Percentiles rank a stretch among this genome's conserved stretches.
Evolutionary conservation across 139 green algal genomes (phyloP).

Genomic region (Raphidocelis subcapitata): DNA sequence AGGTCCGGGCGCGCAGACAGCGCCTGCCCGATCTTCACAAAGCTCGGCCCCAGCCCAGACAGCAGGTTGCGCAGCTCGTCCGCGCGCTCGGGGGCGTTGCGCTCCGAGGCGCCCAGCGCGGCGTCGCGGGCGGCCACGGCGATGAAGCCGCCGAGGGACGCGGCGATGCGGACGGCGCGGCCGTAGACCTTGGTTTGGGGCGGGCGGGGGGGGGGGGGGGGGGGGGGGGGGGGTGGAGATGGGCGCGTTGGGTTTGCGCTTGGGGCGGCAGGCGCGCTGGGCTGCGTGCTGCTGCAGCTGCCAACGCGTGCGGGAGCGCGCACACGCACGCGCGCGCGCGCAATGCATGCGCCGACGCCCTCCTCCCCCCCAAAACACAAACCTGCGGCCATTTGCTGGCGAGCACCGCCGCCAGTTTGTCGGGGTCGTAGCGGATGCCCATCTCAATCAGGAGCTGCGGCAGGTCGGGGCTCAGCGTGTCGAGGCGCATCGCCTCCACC

Average conservation of each 20-base stretch:
- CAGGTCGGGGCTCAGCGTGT: constrained; percentile 70
- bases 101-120: constrained; percentile 63
- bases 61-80: constrained; percentile 67
- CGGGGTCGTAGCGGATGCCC: constrained; percentile 79
- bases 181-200: constrained; percentile 61
- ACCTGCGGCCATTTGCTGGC: constrained; percentile 54
- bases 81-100: constrained; percentile 53
- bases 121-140: constrained; percentile 58
- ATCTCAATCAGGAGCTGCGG: constrained; percentile 72
- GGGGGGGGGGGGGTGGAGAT: neutral
- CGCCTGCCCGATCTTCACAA: constrained; percentile 92
- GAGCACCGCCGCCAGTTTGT: constrained; percentile 57
- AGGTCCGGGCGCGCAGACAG: constrained; percentile 78
- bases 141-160: constrained; percentile 68
- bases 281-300: neutral
- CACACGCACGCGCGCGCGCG: neutral
- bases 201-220: neutral
- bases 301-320: no score
- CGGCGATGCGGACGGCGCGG: constrained; percentile 54
- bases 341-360: constrained; percentile 19
- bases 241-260: neutral
- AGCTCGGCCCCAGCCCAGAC: constrained; percentile 67
- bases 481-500: constrained; percentile 82
- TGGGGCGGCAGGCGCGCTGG: neutral
- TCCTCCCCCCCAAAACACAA: constrained; percentile 32